phyloP scores from a whole-genome alignment of 192 early-diverging fungal genomes.

The Coemansia sp. region DNA sequence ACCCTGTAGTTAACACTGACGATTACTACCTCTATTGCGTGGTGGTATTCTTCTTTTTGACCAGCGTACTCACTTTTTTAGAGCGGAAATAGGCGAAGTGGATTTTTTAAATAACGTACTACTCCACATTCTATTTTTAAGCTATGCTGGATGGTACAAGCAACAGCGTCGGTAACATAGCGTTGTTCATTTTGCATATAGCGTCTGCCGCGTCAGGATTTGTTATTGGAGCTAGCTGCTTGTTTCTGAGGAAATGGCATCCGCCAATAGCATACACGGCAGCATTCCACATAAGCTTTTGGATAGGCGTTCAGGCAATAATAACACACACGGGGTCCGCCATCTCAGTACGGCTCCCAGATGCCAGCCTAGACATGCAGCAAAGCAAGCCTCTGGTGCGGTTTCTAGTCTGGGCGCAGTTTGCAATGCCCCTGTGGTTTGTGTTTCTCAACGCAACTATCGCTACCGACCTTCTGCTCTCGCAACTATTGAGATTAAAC shows the following conservation, averaged over 20 bases:
- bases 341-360: slow-evolving; percentile 43
- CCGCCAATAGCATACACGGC: slow-evolving; percentile 48
- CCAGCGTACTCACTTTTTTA: background rate
- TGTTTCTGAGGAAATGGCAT: slow-evolving; percentile 48
- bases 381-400: slow-evolving; percentile 33
- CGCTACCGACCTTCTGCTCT: slow-evolving; percentile 47
- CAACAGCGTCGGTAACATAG: slow-evolving; percentile 34
- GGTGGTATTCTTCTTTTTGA: background rate
- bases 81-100: background rate
- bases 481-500: slow-evolving; percentile 31
- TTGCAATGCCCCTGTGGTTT: slow-evolving; percentile 54
- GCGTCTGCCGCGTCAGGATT: slow-evolving; percentile 41
- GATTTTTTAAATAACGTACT: background rate
- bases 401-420: slow-evolving; percentile 52
- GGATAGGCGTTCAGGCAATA: slow-evolving; percentile 50
- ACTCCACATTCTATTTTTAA: background rate
- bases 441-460: slow-evolving; percentile 47
- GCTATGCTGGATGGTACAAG: slow-evolving; percentile 30
- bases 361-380: slow-evolving; percentile 29
- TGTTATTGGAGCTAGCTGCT: slow-evolving; percentile 39
- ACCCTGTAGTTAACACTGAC: background rate
- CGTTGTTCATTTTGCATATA: slow-evolving; percentile 46
- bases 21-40: background rate
- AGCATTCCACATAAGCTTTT: slow-evolving; percentile 49
- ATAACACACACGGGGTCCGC: slow-evolving; percentile 46